Evolutionary conservation across 495 filamentous ascomycete species (phyloP).

Genomic region (Trichoderma erinaceum): DNA sequence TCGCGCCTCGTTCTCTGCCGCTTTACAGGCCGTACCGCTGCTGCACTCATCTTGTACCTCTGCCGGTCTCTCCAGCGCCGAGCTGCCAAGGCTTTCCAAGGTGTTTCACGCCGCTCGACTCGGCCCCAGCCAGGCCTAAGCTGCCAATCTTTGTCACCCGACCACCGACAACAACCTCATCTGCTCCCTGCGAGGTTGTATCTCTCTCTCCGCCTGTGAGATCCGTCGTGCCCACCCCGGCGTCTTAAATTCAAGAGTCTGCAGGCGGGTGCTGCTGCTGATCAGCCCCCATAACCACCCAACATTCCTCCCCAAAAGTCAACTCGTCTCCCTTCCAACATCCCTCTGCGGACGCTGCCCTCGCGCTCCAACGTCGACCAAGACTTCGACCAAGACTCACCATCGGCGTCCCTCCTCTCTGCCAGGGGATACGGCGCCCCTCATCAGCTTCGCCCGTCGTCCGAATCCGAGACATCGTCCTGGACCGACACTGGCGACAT

Average conservation of each 20-base stretch:
- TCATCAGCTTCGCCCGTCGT: conserved; percentile 45
- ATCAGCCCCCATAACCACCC: conserved; percentile 47
- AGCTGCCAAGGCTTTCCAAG: background rate
- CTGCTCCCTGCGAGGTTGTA: background rate
- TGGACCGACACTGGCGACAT: conserved; percentile 95
- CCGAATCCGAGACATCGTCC: conserved; percentile 62
- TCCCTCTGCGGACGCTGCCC: conserved; percentile 54
- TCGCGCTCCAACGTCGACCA: conserved; percentile 27
- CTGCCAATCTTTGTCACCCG: conserved; percentile 13
- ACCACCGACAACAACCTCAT: background rate
- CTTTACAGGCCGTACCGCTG: background rate
- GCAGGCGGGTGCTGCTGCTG: conserved; percentile 55
- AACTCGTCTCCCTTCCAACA: conserved; percentile 53
- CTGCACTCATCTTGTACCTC: background rate
- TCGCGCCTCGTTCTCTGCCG: background rate
- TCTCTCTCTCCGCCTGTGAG: conserved; percentile 1
- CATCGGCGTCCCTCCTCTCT: conserved; percentile 36
- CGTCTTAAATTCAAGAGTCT: background rate
- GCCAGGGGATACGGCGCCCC: conserved; percentile 29
- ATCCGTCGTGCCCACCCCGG: background rate
- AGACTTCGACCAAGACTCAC: conserved; percentile 22
- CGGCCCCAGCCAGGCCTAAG: background rate
- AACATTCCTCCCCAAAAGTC: conserved; percentile 51
- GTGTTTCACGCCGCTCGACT: background rate
- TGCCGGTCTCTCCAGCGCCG: background rate